Base-by-base conservation (phyloP, 108 stramenopile genomes). In the Stephanodiscus triporus region DNA sequence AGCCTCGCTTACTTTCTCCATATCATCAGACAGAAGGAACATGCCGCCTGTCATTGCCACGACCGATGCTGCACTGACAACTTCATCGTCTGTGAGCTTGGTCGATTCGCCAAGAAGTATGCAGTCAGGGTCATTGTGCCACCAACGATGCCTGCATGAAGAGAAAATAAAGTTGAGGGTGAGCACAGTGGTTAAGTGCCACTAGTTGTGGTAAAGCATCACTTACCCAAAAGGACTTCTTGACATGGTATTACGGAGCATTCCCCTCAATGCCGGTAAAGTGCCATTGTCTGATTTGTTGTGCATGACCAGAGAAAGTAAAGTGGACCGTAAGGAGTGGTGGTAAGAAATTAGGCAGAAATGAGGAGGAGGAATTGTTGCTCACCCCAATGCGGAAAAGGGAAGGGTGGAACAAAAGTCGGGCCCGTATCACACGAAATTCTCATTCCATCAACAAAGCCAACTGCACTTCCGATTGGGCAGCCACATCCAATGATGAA, bases 41-140 rank as follows among this genome's bases (percentile, higher is more conserved):
- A 95, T 95, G 17, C 95, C 95, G 53, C 97, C 93, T 24, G 92
- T 94, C 94, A 97, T 91, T 38, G 91, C 97, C 16, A 95, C 86
- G 30, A 95, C 80, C 11, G 97, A 91, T 17, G 93, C 92, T 23
- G 94, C 92, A 66, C 89, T 91, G 16, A 88, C 78, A 13, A 97
- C 91, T 85, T 97, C 97, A 17, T 76, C 78, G 58, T 92, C 83
- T 10, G 89, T 89, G 29, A 96, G 71, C 45, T 88, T 87, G 9
- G 95, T 95, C n/a, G 82, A 88, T 47, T 95, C 83, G 47, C 97
- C 92, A 4, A 97, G 75, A 27, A 97, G 65, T 13, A 97, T 63
- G 73, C 97, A 97, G 72, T 97, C 97, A 7, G 97, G 97, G 86
- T 97, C 97, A 73, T 97, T 97, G 63, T 92, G 89, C 96, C 96